These are phyloP conservation scores for Wickerhamiella domercqiae DNA, from an alignment of 805 yeast species.

Conservation along the genomic window DNA sequence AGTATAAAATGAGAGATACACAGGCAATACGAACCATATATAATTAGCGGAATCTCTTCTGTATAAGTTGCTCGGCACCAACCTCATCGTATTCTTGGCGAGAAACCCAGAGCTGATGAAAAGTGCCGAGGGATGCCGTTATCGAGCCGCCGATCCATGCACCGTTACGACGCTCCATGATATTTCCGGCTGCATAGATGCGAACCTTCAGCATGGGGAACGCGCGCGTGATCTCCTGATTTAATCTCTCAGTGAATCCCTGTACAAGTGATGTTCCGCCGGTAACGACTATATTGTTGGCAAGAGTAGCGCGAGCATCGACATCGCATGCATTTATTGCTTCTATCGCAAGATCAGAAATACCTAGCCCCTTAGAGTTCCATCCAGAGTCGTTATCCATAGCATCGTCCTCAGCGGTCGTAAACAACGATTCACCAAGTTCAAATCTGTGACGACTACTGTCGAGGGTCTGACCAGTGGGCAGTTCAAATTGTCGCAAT, in stretches of 20 bases:
- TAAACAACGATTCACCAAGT: constrained; percentile 60
- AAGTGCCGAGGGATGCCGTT: constrained; percentile 74
- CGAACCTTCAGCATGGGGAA: constrained; percentile 80
- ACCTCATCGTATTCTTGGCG: constrained; percentile 76
- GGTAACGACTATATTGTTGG: constrained; percentile 75
- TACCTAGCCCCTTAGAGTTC: constrained; percentile 24
- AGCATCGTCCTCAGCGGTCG: constrained; percentile 8
- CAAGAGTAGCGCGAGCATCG: constrained; percentile 77
- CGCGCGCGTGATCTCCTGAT: constrained; percentile 47
- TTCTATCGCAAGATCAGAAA: constrained; percentile 46
- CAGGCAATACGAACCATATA: background rate
- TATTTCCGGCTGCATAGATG: constrained; percentile 58
- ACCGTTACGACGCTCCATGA: constrained; percentile 61
- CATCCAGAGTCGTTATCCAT: constrained; percentile 7
- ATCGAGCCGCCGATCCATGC: constrained; percentile 92
- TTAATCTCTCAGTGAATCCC: constrained; percentile 62
- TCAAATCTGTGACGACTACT: constrained; percentile 45
- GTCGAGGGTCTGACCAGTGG: constrained; percentile 44
- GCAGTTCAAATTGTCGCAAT: constrained; percentile 43
- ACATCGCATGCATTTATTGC: constrained; percentile 44
- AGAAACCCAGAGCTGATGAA: constrained; percentile 94
- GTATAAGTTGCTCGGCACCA: constrained; percentile 66
- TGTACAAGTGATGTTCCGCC: constrained; percentile 75
- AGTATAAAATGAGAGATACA: too few species aligned
- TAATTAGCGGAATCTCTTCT: constrained; percentile 60